phyloP scores from a whole-genome alignment of 495 filamentous ascomycete genomes.

The Annulohypoxylon moriforme region DNA sequence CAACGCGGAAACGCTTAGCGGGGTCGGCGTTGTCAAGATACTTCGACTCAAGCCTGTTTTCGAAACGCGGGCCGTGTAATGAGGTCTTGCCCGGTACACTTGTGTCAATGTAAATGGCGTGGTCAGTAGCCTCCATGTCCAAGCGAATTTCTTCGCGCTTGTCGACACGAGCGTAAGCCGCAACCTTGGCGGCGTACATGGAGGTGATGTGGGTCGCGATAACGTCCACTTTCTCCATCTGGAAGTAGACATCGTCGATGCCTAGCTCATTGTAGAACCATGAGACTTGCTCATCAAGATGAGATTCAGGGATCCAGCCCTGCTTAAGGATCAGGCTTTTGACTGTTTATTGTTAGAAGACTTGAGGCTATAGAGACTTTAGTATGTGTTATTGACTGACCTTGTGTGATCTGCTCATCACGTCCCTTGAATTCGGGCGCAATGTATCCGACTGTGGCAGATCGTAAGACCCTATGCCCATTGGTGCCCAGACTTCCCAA shows the following conservation, averaged over 20 bases:
- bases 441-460: slow-evolving; percentile 94
- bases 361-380: neutral
- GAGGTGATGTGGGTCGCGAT: slow-evolving; percentile 95
- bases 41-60: slow-evolving; percentile 93
- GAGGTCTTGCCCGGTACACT: slow-evolving; percentile 85
- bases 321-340: slow-evolving; percentile 54
- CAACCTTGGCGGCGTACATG: slow-evolving; percentile 96
- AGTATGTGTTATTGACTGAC: slow-evolving; percentile 58
- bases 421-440: slow-evolving; percentile 96
- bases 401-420: slow-evolving; percentile 89
- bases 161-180: slow-evolving; percentile 92
- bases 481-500: slow-evolving; percentile 64
- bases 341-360: slow-evolving; percentile 51
- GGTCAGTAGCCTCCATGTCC: slow-evolving; percentile 93
- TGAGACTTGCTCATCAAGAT: slow-evolving; percentile 83
- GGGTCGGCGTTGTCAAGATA: slow-evolving; percentile 83
- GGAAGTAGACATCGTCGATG: slow-evolving; percentile 99
- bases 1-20: slow-evolving; percentile 80
- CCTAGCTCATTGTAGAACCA: slow-evolving; percentile 99
- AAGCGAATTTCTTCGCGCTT: slow-evolving; percentile 92
- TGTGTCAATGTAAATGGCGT: slow-evolving; percentile 98
- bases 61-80: slow-evolving; percentile 83
- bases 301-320: slow-evolving; percentile 85
- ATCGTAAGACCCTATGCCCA: slow-evolving; percentile 76
- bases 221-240: slow-evolving; percentile 85